Conservation (phyloP, 139 green algal genomes). For the Tetraselmis striata region DNA sequence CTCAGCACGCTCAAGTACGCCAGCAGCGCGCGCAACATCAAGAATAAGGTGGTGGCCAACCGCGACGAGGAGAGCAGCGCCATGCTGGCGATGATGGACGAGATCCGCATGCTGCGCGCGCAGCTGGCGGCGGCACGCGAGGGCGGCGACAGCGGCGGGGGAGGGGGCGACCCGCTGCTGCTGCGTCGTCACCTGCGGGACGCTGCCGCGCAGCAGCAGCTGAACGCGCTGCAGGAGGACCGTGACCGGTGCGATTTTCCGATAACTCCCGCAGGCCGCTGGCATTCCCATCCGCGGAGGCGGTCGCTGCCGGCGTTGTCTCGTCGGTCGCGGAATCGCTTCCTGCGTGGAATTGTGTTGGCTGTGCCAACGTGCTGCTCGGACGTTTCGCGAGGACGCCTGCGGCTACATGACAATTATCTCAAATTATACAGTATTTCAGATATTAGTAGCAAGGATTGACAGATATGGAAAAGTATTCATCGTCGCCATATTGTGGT, state of each 20-base stretch:
- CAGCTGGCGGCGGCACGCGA: background rate
- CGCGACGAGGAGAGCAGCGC: background rate
- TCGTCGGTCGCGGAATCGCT: too few species aligned
- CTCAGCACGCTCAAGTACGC: conserved; percentile 16
- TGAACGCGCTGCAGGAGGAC: background rate
- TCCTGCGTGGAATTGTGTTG: too few species aligned
- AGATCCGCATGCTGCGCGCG: conserved; percentile 4
- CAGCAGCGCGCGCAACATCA: conserved; percentile 12
- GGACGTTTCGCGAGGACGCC: too few species aligned
- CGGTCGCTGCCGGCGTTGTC: too few species aligned
- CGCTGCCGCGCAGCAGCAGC: background rate
- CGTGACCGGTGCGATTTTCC: background rate
- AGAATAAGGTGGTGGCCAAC: conserved; percentile 10
- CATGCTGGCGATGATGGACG: background rate
- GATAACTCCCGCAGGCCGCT: too few species aligned
- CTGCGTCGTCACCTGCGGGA: background rate
- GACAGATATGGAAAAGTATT: too few species aligned
- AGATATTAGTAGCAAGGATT: too few species aligned
- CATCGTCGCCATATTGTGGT: too few species aligned
- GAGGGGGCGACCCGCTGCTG: background rate
- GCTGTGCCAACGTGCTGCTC: too few species aligned
- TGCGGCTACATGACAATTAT: too few species aligned
- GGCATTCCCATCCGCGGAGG: too few species aligned
- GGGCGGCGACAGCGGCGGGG: background rate
- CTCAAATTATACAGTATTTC: too few species aligned